These are phyloP conservation scores for Aspergillus calidoustus DNA, from an alignment of 2,329 filamentous ascomycete species.

Conservation along the genomic window DNA sequence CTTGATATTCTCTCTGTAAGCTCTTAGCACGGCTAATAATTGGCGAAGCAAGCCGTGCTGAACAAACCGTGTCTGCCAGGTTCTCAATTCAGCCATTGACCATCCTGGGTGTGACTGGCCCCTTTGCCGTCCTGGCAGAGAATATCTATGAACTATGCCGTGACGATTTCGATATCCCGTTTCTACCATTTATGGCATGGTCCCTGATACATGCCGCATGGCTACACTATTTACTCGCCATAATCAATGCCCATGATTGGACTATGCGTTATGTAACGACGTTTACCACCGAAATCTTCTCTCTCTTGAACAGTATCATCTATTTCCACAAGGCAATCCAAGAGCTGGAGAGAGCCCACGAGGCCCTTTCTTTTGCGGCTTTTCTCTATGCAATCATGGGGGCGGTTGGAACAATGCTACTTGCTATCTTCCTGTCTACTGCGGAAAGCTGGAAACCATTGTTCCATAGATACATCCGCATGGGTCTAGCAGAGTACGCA, in stretches of 20 bases:
- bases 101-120: conserved; percentile 68
- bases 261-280: conserved; percentile 72
- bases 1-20: conserved; percentile 63
- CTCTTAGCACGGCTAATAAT: background rate
- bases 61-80: conserved; percentile 29
- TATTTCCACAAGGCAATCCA: conserved; percentile 71
- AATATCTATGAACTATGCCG: conserved; percentile 66
- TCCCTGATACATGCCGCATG: conserved; percentile 67
- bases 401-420: conserved; percentile 65
- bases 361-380: conserved; percentile 61
- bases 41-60: background rate
- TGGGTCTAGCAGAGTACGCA: conserved; percentile 66
- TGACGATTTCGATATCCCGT: conserved; percentile 58
- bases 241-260: conserved; percentile 72
- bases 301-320: conserved; percentile 68
- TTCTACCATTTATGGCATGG: conserved; percentile 72
- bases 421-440: conserved; percentile 65
- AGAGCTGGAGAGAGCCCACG: conserved; percentile 65
- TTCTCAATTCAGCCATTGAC: conserved; percentile 67
- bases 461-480: conserved; percentile 65
- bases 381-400: conserved; percentile 70
- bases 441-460: conserved; percentile 66
- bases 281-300: conserved; percentile 70
- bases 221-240: conserved; percentile 67
- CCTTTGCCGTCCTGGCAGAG: conserved; percentile 69